A percentile compares a stretch with the other conserved stretches of the same genome.
Conservation (phyloP, 148 eudicot species). For the Spergularia bocconei region DNA sequence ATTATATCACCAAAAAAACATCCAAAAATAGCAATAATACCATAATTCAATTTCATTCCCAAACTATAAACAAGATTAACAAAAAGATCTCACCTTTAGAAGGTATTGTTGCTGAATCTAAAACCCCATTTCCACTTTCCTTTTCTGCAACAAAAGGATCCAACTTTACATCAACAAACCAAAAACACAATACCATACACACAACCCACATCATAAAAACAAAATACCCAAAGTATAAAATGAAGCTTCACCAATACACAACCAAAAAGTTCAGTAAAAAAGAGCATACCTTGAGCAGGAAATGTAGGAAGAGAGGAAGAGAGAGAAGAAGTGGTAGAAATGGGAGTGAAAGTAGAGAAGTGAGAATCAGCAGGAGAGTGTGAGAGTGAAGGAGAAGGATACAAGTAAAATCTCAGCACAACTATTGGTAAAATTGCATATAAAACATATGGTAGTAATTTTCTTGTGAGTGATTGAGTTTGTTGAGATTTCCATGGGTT, state of each 20-base stretch:
- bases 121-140: conserved; percentile 12
- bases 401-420: conserved; percentile 47
- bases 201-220: neutral
- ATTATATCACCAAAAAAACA: neutral
- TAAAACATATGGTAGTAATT: conserved; percentile 42
- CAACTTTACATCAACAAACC: neutral
- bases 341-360: conserved; percentile 6
- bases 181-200: neutral
- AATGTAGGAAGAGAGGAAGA: neutral
- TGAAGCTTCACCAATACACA: neutral
- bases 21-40: neutral
- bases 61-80: neutral
- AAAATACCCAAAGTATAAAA: neutral
- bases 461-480: conserved; percentile 37
- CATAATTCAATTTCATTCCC: neutral
- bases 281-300: conserved; percentile 4
- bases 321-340: neutral
- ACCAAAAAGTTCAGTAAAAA: neutral
- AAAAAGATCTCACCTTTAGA: conserved; percentile 23
- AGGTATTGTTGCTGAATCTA: neutral
- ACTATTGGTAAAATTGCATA: conserved; percentile 53
- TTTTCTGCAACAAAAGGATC: conserved; percentile 10
- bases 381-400: conserved; percentile 36
- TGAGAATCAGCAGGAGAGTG: conserved; percentile 24
- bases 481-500: conserved; percentile 33